Evolutionary conservation across 257 asterid genomes (phyloP).

Genomic region (Nicotiana paniculata): DNA sequence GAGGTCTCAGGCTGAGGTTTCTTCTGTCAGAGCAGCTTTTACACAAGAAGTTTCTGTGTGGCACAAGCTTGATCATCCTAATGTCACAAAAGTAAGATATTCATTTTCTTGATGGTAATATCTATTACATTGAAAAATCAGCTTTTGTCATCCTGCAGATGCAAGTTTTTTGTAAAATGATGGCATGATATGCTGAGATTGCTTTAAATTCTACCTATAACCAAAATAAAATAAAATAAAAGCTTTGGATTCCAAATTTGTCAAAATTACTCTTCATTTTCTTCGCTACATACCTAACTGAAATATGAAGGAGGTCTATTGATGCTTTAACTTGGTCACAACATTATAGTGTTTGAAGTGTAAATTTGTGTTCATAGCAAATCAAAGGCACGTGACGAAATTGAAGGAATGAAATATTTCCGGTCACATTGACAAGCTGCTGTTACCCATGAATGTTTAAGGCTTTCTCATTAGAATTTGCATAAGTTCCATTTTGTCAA

Average conservation of each 20-base stretch:
- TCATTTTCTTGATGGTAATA: neutral
- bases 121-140: neutral
- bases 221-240: neutral
- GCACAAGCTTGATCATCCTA: conserved; percentile 90
- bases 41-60: conserved; percentile 84
- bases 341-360: neutral
- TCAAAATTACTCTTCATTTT: neutral
- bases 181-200: neutral
- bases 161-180: neutral
- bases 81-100: conserved; percentile 69
- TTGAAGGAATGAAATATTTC: neutral
- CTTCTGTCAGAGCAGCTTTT: conserved; percentile 66
- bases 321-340: neutral
- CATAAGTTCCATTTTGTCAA: neutral
- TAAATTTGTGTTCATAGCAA: neutral
- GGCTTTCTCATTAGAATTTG: neutral
- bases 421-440: neutral
- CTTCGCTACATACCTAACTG: neutral
- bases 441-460: neutral
- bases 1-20: conserved; percentile 49
- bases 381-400: neutral
- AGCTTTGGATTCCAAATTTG: neutral
- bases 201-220: neutral
- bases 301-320: neutral
- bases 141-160: neutral